phyloP scores from a whole-genome alignment of 2,329 filamentous ascomycete species.

The Trichoderma oligosporum region DNA sequence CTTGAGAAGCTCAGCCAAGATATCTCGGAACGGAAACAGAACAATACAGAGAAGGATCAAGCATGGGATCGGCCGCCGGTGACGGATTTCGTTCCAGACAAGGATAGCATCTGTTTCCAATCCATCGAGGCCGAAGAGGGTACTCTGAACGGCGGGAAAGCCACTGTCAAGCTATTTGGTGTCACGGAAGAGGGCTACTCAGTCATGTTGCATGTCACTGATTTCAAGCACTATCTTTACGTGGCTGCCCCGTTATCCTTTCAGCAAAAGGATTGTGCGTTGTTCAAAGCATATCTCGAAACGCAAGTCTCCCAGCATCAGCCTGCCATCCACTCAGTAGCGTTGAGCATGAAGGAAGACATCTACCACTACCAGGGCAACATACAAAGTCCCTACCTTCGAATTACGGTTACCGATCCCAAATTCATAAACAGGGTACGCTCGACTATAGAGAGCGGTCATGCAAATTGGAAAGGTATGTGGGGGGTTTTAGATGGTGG shows the following conservation, averaged over 20 bases:
- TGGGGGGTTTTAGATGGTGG: slow-evolving; percentile 70
- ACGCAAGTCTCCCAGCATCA: slow-evolving; percentile 69
- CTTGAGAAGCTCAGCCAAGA: slow-evolving; percentile 95
- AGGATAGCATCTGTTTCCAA: slow-evolving; percentile 79
- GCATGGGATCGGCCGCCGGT: slow-evolving; percentile 70
- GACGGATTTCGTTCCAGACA: slow-evolving; percentile 50
- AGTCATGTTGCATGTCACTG: slow-evolving; percentile 88
- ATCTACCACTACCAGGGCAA: slow-evolving; percentile 95
- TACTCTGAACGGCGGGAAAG: slow-evolving; percentile 67
- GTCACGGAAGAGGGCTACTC: slow-evolving; percentile 83
- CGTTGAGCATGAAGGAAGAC: slow-evolving; percentile 81
- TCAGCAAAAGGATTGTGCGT: slow-evolving; percentile 68
- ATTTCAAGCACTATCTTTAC: slow-evolving; percentile 95
- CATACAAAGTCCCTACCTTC: slow-evolving; percentile 84
- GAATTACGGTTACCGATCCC: slow-evolving; percentile 87
- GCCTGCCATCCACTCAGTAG: slow-evolving; percentile 72
- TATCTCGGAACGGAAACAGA: slow-evolving; percentile 77
- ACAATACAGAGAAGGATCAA: slow-evolving; percentile 89
- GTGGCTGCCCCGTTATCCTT: slow-evolving; percentile 84
- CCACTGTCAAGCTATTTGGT: slow-evolving; percentile 87
- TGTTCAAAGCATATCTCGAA: slow-evolving; percentile 79
- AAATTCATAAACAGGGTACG: slow-evolving; percentile 77
- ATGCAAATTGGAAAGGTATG: slow-evolving; percentile 84
- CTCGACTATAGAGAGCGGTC: slow-evolving; percentile 66
- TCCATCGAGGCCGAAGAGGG: slow-evolving; percentile 95